phyloP scores from a whole-genome alignment of 805 yeast species.

The Metschnikowia similis region DNA sequence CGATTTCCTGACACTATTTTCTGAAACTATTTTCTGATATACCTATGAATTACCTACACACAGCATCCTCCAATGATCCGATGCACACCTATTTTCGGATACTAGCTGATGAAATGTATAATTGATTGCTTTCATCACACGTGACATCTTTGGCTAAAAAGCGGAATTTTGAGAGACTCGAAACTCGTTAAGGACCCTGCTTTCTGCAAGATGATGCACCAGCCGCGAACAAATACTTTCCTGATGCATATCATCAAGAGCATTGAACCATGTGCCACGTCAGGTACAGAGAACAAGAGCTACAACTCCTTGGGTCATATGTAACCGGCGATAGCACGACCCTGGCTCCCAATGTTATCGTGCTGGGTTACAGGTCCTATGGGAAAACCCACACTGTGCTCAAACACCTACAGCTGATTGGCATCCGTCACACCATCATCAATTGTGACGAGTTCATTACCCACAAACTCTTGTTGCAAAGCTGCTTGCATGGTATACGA shows the following conservation, averaged over 20 bases:
- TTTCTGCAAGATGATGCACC: neutral
- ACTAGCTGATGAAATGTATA: no score
- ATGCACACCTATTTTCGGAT: no score
- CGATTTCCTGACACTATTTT: no score
- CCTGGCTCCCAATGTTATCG: conserved; percentile 35
- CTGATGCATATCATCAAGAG: neutral
- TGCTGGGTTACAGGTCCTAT: conserved; percentile 47
- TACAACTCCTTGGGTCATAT: conserved; percentile 32
- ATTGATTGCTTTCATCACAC: no score
- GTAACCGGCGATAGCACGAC: conserved; percentile 23
- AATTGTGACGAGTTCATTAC: conserved; percentile 46
- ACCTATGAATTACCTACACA: no score
- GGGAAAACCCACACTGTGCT: conserved; percentile 44
- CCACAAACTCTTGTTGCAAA: conserved; percentile 37
- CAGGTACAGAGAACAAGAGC: conserved; percentile 27
- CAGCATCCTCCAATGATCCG: no score
- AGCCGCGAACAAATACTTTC: neutral
- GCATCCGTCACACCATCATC: conserved; percentile 27
- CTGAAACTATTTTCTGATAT: no score
- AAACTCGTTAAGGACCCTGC: no score
- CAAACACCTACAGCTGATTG: conserved; percentile 25
- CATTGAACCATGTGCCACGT: neutral
- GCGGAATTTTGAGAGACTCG: no score
- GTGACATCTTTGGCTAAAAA: no score
- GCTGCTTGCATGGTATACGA: conserved; percentile 35